phyloP scores from a whole-genome alignment of 1,139 yeast genomes.

The Lodderomyces jiufengensis region DNA sequence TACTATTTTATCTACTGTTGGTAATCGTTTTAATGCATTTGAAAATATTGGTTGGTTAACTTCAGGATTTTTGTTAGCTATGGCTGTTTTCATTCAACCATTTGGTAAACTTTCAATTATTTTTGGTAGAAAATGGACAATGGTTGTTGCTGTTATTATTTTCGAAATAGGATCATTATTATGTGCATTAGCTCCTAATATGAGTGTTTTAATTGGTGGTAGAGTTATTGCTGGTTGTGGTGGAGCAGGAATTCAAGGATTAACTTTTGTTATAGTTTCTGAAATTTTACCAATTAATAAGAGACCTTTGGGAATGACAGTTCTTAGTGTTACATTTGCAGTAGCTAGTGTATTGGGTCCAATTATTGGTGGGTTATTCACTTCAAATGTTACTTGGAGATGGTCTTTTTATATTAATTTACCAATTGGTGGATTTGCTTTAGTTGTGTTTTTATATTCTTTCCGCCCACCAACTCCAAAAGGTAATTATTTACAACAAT shows the following conservation, averaged over 20 bases:
- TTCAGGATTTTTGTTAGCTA: constrained; percentile 52
- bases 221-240: constrained; percentile 35
- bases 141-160: constrained; percentile 30
- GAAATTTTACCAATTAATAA: constrained; percentile 29
- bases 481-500: constrained; percentile 23
- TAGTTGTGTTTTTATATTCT: constrained; percentile 21
- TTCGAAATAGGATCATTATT: constrained; percentile 38
- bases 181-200: constrained; percentile 34
- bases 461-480: constrained; percentile 35
- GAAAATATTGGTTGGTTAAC: constrained; percentile 59
- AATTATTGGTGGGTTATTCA: constrained; percentile 51
- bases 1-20: constrained; percentile 34
- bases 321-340: constrained; percentile 36
- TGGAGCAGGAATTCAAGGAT: constrained; percentile 30
- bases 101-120: constrained; percentile 44
- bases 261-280: constrained; percentile 25
- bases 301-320: constrained; percentile 32
- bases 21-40: constrained; percentile 41
- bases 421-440: constrained; percentile 37
- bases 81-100: constrained; percentile 33
- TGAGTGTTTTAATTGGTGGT: constrained; percentile 39
- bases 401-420: constrained; percentile 69
- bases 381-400: constrained; percentile 52
- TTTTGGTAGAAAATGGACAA: constrained; percentile 42
- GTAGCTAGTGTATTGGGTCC: constrained; percentile 57